A percentile compares a stretch with the other conserved stretches of the same genome.
phyloP scores from a whole-genome alignment of 225 moss, liverwort and hornwort species.

The Sphagnum tenellum region DNA sequence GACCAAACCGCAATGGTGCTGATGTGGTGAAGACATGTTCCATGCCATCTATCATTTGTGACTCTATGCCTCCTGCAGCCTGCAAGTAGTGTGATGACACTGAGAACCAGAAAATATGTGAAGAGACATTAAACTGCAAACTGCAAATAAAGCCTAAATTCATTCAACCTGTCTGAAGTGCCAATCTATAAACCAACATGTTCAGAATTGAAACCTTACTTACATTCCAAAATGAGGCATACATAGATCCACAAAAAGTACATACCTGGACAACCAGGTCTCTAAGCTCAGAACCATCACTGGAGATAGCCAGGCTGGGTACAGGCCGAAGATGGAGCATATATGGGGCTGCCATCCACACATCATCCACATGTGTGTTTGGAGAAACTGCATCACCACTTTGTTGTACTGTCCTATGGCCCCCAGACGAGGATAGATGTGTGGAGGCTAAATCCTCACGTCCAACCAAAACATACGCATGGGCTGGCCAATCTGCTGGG shows the following conservation, averaged over 20 bases:
- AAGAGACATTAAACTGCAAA: too few relatives aligned
- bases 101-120: too few relatives aligned
- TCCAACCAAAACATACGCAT: conserved; percentile 85
- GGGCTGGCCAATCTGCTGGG: conserved; percentile 89
- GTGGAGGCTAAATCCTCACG: conserved; percentile 93
- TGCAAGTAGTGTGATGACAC: conserved; percentile 3
- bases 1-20: conserved; percentile 72
- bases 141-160: too few relatives aligned
- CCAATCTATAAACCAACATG: too few relatives aligned
- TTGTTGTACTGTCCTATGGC: conserved; percentile 23
- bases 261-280: conserved; percentile 42
- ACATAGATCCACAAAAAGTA: too few relatives aligned
- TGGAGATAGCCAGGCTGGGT: conserved; percentile 47
- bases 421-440: conserved; percentile 37
- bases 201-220: too few relatives aligned
- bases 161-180: too few relatives aligned
- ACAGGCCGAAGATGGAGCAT: conserved; percentile 79
- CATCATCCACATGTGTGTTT: conserved; percentile 45
- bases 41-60: conserved; percentile 73
- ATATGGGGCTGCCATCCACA: conserved; percentile 92
- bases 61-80: conserved; percentile 34
- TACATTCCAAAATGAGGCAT: too few relatives aligned
- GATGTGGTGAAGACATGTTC: conserved; percentile 76
- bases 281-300: conserved; percentile 50
- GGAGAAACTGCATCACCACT: conserved; percentile 23